These are phyloP conservation scores for Neocatenulostroma microsporum DNA, from an alignment of 2,329 filamentous ascomycete species.

Conservation along the genomic window DNA sequence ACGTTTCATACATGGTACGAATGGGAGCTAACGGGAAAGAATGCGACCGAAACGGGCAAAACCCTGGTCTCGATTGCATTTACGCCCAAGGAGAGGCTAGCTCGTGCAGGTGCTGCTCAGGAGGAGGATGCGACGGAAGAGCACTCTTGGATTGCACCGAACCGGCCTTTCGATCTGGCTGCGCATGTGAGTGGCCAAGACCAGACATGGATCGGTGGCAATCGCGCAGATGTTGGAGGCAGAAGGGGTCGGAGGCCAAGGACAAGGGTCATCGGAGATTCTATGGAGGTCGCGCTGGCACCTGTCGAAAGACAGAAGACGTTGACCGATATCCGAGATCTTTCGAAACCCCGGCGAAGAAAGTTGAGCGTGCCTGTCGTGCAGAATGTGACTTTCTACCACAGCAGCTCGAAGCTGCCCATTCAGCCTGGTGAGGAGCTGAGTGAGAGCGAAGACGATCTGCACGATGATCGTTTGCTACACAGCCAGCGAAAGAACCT, in stretches of 20 bases:
- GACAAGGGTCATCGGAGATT: slow-evolving; percentile 19
- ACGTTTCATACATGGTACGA: not conserved
- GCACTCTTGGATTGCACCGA: slow-evolving; percentile 28
- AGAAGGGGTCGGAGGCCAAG: not conserved
- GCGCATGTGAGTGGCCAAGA: slow-evolving; percentile 31
- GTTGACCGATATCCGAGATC: slow-evolving; percentile 18
- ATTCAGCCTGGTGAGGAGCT: slow-evolving; percentile 32
- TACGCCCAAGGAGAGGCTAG: not conserved
- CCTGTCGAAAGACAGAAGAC: not conserved
- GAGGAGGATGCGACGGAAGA: slow-evolving; percentile 23
- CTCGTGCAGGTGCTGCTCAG: not conserved
- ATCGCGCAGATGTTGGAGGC: not conserved
- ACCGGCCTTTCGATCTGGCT: slow-evolving; percentile 28
- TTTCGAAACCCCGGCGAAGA: slow-evolving; percentile 19
- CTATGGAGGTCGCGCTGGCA: not conserved
- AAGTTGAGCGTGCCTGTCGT: slow-evolving; percentile 31
- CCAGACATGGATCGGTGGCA: slow-evolving; percentile 21
- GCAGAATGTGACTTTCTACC: slow-evolving; percentile 32
- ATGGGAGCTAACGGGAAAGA: slow-evolving; percentile 7
- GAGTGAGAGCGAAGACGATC: slow-evolving; percentile 39
- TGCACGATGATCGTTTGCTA: slow-evolving; percentile 32
- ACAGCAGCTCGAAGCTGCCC: slow-evolving; percentile 33
- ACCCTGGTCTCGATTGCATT: not conserved
- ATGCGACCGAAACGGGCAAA: not conserved
- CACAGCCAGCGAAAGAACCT: slow-evolving; percentile 26